These are phyloP conservation scores for Chrysopogon serrulatus DNA, from an alignment of 176 grass and related monocot genomes.

Conservation along the genomic window DNA sequence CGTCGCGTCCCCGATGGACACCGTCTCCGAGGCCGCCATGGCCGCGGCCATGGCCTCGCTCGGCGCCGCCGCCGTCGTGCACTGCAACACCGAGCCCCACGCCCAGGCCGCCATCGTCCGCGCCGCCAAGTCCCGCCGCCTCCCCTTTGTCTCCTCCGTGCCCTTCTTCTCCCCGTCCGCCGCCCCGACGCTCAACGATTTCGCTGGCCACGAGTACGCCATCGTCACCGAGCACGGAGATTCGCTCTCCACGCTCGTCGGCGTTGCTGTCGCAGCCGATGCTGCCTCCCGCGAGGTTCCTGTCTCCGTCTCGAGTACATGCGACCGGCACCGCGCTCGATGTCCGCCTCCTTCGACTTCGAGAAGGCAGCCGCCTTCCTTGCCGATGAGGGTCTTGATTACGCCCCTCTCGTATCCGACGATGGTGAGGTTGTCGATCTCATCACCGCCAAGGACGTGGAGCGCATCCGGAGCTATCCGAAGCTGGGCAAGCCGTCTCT, in stretches of 20 bases:
- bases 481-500: conserved; percentile 77
- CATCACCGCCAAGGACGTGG: conserved; percentile 68
- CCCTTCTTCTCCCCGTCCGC: conserved; percentile 51
- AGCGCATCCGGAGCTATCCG: conserved; percentile 69
- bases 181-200: conserved; percentile 21
- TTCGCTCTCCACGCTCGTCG: conserved; percentile 47
- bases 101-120: conserved; percentile 66
- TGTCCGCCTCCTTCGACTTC: conserved; percentile 52
- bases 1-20: conserved; percentile 97
- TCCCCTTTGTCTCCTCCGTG: conserved; percentile 62
- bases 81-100: conserved; percentile 55
- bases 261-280: conserved; percentile 45
- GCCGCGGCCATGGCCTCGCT: conserved; percentile 83
- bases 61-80: conserved; percentile 64
- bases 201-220: conserved; percentile 55
- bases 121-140: conserved; percentile 67
- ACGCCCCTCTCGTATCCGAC: conserved; percentile 56
- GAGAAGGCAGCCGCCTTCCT: conserved; percentile 58
- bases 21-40: conserved; percentile 84
- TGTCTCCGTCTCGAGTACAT: conserved; percentile 57
- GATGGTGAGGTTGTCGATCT: conserved; percentile 71
- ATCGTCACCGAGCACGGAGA: conserved; percentile 73
- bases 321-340: conserved; percentile 41
- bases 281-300: conserved; percentile 7
- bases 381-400: conserved; percentile 67